Conservation (phyloP, 1,139 yeast species). For the Diutina siamensis region DNA sequence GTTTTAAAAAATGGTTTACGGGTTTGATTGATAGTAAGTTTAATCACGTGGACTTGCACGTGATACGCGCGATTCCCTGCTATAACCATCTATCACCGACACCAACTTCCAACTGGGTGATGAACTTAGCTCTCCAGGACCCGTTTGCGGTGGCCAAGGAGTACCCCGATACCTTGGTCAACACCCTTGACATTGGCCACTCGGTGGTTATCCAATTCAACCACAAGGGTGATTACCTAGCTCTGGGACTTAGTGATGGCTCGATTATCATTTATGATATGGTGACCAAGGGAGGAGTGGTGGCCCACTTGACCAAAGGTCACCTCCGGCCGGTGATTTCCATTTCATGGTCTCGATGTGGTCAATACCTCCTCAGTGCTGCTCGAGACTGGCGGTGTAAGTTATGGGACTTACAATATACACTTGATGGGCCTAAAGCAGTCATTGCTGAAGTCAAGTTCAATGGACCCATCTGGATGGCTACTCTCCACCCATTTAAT, state of each 20-base stretch:
- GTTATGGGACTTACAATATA: slow-evolving; percentile 57
- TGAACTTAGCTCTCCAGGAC: slow-evolving; percentile 82
- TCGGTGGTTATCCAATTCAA: slow-evolving; percentile 67
- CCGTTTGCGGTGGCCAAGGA: slow-evolving; percentile 91
- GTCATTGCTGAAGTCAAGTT: slow-evolving; percentile 32
- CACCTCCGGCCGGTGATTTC: slow-evolving; percentile 73
- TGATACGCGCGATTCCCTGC: no score
- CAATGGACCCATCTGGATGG: slow-evolving; percentile 67
- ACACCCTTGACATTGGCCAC: slow-evolving; percentile 56
- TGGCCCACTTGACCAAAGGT: slow-evolving; percentile 37
- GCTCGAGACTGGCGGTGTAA: slow-evolving; percentile 79
- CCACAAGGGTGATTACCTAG: slow-evolving; percentile 75
- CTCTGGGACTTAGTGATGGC: slow-evolving; percentile 78
- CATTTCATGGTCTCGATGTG: slow-evolving; percentile 66
- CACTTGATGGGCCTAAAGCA: slow-evolving; percentile 16
- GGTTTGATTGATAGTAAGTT: no score
- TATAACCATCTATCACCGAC: no score
- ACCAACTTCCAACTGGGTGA: slow-evolving; percentile 12
- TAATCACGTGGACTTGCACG: no score
- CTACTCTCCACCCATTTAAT: slow-evolving; percentile 43
- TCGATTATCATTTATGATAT: slow-evolving; percentile 68
- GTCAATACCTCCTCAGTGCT: slow-evolving; percentile 60
- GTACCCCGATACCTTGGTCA: slow-evolving; percentile 73
- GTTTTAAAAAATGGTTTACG: no score
- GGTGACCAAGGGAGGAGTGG: slow-evolving; percentile 37